Base-by-base conservation (phyloP, 352 stramenopile genomes). In the Bremia lactucae region DNA sequence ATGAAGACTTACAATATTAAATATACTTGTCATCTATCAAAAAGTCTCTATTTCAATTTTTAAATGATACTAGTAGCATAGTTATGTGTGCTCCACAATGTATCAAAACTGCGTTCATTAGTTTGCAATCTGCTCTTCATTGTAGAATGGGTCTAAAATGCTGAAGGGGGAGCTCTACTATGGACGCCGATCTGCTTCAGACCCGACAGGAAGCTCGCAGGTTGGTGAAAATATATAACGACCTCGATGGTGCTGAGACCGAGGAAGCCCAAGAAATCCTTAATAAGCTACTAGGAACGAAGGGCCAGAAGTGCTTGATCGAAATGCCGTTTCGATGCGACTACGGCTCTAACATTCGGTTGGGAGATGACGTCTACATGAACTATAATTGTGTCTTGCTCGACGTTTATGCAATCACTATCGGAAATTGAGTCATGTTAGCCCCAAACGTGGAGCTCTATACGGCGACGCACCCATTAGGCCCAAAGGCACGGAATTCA, bases 361-460 rank as follows among this genome's bases (percentile, higher is more conserved):
- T 91, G 15, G 84, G 61, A 6, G 59, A 82, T 23, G 67, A 63
- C 46, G 80, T 89, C 31, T 95, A 78, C 66, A 87, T 90, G 63
- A 95, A 95, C 60, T 91, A 89, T 59, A 80, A 86, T 49, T 94
- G 80, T 42, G 72, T 82, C 19, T 52, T 95, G 16, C 68, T 95
- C 9, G 84, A 95, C 58, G 72, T 75, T 37, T 85, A 72, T 31
- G 48, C 59, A 37, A 80, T 95, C 48, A 74, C 38, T 28, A 87
- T 95, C 42, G 84, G 84, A 4, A 56, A 73, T 14, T 72, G 74
- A 34, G 79, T 70, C 14, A 53, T 94, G 46, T 62, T 95, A 7
- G 84, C 55, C 2, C 84, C 82, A 0, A 67, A 72, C 36, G 79
- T 92, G 20, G 65, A 86, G 46, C 54, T 95, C 23, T 89, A 81